phyloP scores from a whole-genome alignment of 1,284 basidiomycete genomes.

The Leccinum laetum region DNA sequence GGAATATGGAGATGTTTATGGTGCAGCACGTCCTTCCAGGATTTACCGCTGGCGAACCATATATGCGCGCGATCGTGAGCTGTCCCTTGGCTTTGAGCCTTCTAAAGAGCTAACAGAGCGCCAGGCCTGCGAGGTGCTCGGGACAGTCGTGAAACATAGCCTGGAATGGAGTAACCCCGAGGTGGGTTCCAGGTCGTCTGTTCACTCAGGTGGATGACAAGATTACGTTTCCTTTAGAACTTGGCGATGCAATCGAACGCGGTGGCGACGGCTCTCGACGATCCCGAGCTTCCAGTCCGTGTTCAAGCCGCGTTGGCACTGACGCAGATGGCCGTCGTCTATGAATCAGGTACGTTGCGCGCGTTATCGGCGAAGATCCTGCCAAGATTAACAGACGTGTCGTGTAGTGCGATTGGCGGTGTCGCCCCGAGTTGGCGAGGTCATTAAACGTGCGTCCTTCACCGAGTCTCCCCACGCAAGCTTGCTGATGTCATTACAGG shows the following conservation, averaged over 20 bases:
- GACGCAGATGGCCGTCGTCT: slow-evolving; percentile 72
- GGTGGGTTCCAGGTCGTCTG: slow-evolving; percentile 37
- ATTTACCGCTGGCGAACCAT: slow-evolving; percentile 63
- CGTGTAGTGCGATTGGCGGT: slow-evolving; percentile 67
- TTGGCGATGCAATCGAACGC: slow-evolving; percentile 64
- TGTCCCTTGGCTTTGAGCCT: neutral
- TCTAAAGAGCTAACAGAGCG: slow-evolving; percentile 1
- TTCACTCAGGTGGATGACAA: slow-evolving; percentile 1
- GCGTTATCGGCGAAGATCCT: neutral
- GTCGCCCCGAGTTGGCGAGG: slow-evolving; percentile 79
- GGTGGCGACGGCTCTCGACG: slow-evolving; percentile 63
- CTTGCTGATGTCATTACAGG: slow-evolving; percentile 41
- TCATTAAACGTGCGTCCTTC: slow-evolving; percentile 71
- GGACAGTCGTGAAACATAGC: slow-evolving; percentile 66
- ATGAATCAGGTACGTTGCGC: slow-evolving; percentile 55
- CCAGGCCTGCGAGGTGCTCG: slow-evolving; percentile 80
- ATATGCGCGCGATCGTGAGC: slow-evolving; percentile 73
- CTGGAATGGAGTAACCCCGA: slow-evolving; percentile 67
- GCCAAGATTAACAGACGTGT: neutral
- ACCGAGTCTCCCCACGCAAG: neutral
- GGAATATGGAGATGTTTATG: slow-evolving; percentile 77
- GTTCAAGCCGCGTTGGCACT: slow-evolving; percentile 84
- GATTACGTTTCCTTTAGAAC: slow-evolving; percentile 40
- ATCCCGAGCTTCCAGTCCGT: slow-evolving; percentile 80
- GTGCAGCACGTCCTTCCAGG: slow-evolving; percentile 72